phyloP scores from a whole-genome alignment of 2,329 filamentous ascomycete species.

The Ceratocystiopsis sp. region DNA sequence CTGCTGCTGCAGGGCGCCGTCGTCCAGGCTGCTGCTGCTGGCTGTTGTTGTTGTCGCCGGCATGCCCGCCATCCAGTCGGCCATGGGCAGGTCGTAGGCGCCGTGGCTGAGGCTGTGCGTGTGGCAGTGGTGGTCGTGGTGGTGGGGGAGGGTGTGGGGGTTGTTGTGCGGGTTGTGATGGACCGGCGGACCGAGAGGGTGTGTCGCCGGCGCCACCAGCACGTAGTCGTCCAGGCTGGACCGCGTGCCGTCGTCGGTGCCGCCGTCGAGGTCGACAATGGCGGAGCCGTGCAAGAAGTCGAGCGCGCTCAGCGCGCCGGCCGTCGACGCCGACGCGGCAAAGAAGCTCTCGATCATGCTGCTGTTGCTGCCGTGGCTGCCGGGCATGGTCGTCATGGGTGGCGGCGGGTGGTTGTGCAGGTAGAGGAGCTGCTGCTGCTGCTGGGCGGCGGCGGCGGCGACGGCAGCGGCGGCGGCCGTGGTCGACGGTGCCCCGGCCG shows the following conservation, averaged over 20 bases:
- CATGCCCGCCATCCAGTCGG: conserved; percentile 11
- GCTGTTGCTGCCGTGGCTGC: conserved; percentile 5
- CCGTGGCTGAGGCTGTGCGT: conserved; percentile 3
- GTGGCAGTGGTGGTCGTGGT: neutral
- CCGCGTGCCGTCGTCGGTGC: neutral
- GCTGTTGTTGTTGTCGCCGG: too few species aligned
- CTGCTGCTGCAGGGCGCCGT: neutral
- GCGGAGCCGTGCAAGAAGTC: conserved; percentile 14
- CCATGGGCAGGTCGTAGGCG: conserved; percentile 12
- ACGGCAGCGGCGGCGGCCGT: neutral
- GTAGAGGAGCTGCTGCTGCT: conserved; percentile 1
- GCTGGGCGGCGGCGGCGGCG: neutral
- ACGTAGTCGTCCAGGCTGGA: conserved; percentile 11
- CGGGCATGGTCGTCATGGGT: too few species aligned
- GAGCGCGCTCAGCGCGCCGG: conserved; percentile 13
- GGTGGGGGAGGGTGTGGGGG: neutral
- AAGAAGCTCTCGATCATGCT: conserved; percentile 13
- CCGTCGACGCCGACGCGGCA: too few species aligned
- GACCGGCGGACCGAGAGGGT: too few species aligned
- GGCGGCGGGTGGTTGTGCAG: conserved; percentile 6
- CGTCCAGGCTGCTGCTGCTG: too few species aligned
- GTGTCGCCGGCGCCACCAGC: conserved; percentile 13
- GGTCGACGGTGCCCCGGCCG: neutral
- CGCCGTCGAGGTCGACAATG: conserved; percentile 14
- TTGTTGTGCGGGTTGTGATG: conserved; percentile 3